These are phyloP conservation scores for Ophiostoma pallidulum DNA, from an alignment of 2,329 filamentous ascomycete genomes.

Conservation along the genomic window DNA sequence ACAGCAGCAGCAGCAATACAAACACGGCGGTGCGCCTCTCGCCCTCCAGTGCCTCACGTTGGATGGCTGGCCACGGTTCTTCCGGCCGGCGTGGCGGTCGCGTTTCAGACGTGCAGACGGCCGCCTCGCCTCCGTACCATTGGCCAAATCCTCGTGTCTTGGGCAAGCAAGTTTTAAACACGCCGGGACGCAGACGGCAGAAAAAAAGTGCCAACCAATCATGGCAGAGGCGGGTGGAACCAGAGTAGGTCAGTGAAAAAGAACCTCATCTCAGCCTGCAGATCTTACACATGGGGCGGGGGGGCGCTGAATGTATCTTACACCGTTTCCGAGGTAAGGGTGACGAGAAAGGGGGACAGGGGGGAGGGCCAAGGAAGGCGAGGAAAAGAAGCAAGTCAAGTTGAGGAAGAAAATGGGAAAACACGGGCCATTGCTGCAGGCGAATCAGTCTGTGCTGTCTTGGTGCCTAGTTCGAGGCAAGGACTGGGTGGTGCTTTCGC, in stretches of 20 bases:
- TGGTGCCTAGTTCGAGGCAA: too few species aligned
- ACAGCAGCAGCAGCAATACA: not conserved
- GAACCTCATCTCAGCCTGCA: slow-evolving; percentile 9
- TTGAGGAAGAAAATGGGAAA: not conserved
- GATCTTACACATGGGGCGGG: slow-evolving; percentile 1
- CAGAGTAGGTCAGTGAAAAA: not conserved
- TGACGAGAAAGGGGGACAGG: not conserved
- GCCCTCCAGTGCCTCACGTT: too few species aligned
- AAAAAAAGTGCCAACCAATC: not conserved
- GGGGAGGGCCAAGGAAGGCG: not conserved
- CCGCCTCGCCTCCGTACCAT: not conserved
- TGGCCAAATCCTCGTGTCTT: not conserved
- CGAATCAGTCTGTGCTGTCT: too few species aligned
- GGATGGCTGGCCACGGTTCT: not conserved
- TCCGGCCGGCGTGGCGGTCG: slow-evolving; percentile 3
- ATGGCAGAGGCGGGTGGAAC: not conserved
- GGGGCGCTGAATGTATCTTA: not conserved
- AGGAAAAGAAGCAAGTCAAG: not conserved
- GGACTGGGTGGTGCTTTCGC: too few species aligned
- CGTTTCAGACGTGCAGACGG: slow-evolving; percentile 10
- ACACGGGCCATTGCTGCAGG: not conserved
- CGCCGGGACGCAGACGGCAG: not conserved
- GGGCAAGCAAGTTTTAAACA: not conserved
- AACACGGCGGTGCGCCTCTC: not conserved
- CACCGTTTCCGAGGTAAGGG: not conserved